These are phyloP conservation scores for Nakataea oryzae DNA, from an alignment of 2,329 filamentous ascomycete species.

Conservation along the genomic window DNA sequence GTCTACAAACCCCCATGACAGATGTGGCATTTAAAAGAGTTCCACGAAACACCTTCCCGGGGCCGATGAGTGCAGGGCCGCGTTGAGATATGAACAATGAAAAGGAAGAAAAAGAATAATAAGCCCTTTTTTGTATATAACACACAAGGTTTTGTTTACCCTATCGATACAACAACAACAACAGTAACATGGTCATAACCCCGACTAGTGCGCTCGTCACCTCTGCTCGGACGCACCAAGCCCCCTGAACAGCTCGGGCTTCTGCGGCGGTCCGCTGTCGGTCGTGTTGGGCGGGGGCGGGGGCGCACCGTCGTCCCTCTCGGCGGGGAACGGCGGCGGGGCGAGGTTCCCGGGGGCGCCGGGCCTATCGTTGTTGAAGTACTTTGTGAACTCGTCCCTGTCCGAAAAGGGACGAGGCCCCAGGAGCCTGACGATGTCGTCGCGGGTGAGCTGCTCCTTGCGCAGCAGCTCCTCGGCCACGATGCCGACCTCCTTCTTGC, in stretches of 20 bases:
- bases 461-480: conserved; percentile 85
- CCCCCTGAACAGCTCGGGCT: neutral
- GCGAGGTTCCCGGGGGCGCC: conserved; percentile 34
- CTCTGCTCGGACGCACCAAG: neutral
- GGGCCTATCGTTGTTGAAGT: conserved; percentile 59
- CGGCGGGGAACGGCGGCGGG: conserved; percentile 43
- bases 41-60: neutral
- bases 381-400: conserved; percentile 83
- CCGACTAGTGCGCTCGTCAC: neutral
- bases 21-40: neutral
- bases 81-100: neutral
- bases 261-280: neutral
- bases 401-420: conserved; percentile 80
- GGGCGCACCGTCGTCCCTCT: conserved; percentile 22
- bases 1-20: neutral
- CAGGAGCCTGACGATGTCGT: conserved; percentile 84
- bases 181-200: no score
- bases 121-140: neutral
- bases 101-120: neutral
- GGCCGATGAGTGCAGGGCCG: no score
- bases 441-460: conserved; percentile 84
- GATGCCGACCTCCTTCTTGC: conserved; percentile 79
- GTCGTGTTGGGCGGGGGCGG: neutral
- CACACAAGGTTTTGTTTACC: neutral
- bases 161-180: neutral